phyloP scores from a whole-genome alignment of 129 eudicot species.

The Solidago caesia region DNA sequence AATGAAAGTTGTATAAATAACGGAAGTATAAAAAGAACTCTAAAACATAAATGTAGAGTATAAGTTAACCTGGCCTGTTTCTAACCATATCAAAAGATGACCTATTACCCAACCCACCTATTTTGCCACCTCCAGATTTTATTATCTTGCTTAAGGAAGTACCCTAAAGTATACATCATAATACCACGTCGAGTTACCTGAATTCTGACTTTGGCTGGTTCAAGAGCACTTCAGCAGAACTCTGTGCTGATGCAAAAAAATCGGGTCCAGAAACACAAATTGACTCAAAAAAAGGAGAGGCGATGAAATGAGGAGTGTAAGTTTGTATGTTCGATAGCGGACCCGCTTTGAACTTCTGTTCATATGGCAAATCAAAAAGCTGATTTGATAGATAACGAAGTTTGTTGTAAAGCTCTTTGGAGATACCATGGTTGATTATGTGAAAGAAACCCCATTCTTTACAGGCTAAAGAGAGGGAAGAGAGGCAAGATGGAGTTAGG shows the following conservation, averaged over 20 bases:
- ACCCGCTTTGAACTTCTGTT: slow-evolving; percentile 67
- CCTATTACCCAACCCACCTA: too few species aligned
- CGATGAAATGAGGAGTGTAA: slow-evolving; percentile 90
- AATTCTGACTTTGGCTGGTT: slow-evolving; percentile 51
- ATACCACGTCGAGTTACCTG: slow-evolving; percentile 49
- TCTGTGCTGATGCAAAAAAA: slow-evolving; percentile 61
- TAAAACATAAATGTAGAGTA: too few species aligned
- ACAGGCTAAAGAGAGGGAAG: slow-evolving; percentile 67
- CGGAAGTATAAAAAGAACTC: too few species aligned
- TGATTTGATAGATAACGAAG: slow-evolving; percentile 47
- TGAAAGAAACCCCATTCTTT: slow-evolving; percentile 96
- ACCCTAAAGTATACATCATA: background rate
- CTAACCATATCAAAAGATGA: too few species aligned
- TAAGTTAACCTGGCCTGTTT: too few species aligned
- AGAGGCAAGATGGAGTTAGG: slow-evolving; percentile 40
- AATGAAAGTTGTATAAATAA: background rate
- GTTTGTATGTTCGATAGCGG: slow-evolving; percentile 62
- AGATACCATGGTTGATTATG: slow-evolving; percentile 80
- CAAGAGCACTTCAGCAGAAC: slow-evolving; percentile 55
- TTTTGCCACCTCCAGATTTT: too few species aligned
- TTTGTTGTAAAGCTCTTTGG: slow-evolving; percentile 58
- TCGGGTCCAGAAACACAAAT: slow-evolving; percentile 87
- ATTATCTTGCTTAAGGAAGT: too few species aligned
- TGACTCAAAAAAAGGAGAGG: slow-evolving; percentile 89
- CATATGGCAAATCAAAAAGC: slow-evolving; percentile 65